A percentile compares a stretch with the other conserved stretches of the same genome.
These are phyloP conservation scores for Kazachstania sp. DNA, from an alignment of 1,139 yeast genomes.

Conservation along the genomic window DNA sequence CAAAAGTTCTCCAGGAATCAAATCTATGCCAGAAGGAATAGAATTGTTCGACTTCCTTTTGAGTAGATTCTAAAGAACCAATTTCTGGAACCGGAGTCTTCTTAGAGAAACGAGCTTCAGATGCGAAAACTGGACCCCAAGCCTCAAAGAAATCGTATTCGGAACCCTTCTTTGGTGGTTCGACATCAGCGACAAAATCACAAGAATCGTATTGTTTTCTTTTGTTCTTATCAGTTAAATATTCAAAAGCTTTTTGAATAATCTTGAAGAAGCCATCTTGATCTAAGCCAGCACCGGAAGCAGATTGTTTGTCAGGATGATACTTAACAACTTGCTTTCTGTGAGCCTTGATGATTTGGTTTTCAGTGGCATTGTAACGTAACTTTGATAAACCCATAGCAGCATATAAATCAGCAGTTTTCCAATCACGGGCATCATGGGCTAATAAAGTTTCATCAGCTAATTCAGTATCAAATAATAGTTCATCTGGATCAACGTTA, in stretches of 20 bases:
- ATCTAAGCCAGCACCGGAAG: slow-evolving; percentile 69
- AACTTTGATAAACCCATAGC: slow-evolving; percentile 89
- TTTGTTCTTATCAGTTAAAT: slow-evolving; percentile 73
- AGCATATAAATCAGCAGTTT: slow-evolving; percentile 89
- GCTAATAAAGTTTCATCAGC: slow-evolving; percentile 56
- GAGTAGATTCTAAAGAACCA: slow-evolving; percentile 60
- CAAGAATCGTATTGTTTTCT: slow-evolving; percentile 95
- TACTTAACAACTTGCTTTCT: slow-evolving; percentile 94
- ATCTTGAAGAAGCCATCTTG: slow-evolving; percentile 96
- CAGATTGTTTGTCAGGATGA: slow-evolving; percentile 93
- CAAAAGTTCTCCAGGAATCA: slow-evolving; percentile 98
- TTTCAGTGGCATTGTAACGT: slow-evolving; percentile 86
- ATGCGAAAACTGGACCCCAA: slow-evolving; percentile 86
- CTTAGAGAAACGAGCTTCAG: slow-evolving; percentile 88
- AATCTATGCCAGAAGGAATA: slow-evolving; percentile 90
- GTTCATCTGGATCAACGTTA: slow-evolving; percentile 64
- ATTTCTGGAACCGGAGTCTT: slow-evolving; percentile 79
- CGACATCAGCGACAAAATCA: slow-evolving; percentile 77
- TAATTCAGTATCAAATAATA: slow-evolving; percentile 72
- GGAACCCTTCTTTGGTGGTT: slow-evolving; percentile 61
- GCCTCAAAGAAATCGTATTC: slow-evolving; percentile 77
- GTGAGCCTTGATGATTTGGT: slow-evolving; percentile 93
- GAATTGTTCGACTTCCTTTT: slow-evolving; percentile 81
- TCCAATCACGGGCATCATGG: slow-evolving; percentile 98
- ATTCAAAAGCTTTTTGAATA: slow-evolving; percentile 92